A percentile compares a stretch with the other conserved stretches of the same genome.
phyloP scores from a whole-genome alignment of 2,329 filamentous ascomycete genomes.

The Aspergillus oerlinghausenensis region DNA sequence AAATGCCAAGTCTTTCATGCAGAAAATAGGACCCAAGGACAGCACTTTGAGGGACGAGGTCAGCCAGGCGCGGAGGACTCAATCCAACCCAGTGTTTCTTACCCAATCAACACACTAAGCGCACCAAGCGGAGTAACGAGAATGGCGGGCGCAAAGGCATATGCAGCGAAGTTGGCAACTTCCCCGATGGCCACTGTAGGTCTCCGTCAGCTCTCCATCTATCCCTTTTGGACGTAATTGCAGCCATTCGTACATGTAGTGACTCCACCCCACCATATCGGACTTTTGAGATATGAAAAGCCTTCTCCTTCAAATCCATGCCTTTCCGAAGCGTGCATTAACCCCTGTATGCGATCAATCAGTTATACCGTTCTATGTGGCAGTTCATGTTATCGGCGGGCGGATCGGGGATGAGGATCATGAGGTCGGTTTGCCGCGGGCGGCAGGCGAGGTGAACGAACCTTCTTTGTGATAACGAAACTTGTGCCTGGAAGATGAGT shows the following conservation, averaged over 20 bases:
- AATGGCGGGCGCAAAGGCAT: slow-evolving; percentile 98
- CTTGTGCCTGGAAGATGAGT: slow-evolving; percentile 64
- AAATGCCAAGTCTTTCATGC: slow-evolving; percentile 78
- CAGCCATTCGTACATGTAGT: slow-evolving; percentile 63
- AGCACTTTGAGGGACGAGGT: slow-evolving; percentile 50
- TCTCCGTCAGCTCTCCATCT: slow-evolving; percentile 19
- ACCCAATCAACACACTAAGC: slow-evolving; percentile 86
- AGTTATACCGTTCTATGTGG: slow-evolving; percentile 11
- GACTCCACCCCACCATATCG: slow-evolving; percentile 97
- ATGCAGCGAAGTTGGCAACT: slow-evolving; percentile 94
- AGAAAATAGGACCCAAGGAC: slow-evolving; percentile 94
- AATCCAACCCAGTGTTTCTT: slow-evolving; percentile 19
- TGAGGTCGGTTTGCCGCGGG: slow-evolving; percentile 1
- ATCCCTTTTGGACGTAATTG: neutral
- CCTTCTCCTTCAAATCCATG: slow-evolving; percentile 97
- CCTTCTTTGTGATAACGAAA: slow-evolving; percentile 99
- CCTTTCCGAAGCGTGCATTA: slow-evolving; percentile 82
- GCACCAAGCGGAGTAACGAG: slow-evolving; percentile 92
- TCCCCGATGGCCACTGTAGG: slow-evolving; percentile 80
- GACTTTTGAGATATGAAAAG: slow-evolving; percentile 87
- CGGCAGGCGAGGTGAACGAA: slow-evolving; percentile 39
- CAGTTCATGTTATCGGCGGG: slow-evolving; percentile 3
- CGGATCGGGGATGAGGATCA: neutral
- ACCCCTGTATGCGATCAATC: slow-evolving; percentile 53
- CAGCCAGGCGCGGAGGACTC: slow-evolving; percentile 9